These are phyloP conservation scores for Neonectria faginata DNA, from an alignment of 2,329 filamentous ascomycete genomes.

Conservation along the genomic window DNA sequence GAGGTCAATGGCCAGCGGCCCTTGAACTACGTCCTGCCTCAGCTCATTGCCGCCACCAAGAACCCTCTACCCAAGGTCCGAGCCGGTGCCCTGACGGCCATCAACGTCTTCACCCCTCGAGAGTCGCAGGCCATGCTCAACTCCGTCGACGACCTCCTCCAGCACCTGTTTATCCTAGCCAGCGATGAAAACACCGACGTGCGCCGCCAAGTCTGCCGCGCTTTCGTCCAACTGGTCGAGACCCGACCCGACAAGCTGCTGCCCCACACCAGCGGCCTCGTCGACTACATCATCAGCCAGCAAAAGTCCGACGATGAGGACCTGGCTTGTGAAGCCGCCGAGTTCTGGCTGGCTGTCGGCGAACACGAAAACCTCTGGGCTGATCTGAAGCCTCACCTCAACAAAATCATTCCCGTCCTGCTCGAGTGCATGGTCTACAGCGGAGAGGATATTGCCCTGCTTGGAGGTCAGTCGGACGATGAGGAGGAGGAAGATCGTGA, in stretches of 20 bases:
- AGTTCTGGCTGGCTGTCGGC: slow-evolving; percentile 96
- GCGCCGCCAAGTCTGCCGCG: slow-evolving; percentile 90
- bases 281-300: slow-evolving; percentile 92
- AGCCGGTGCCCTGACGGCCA: slow-evolving; percentile 80
- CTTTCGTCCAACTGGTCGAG: slow-evolving; percentile 92
- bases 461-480: slow-evolving; percentile 88
- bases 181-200: slow-evolving; percentile 84
- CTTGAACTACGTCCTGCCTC: slow-evolving; percentile 88
- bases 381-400: slow-evolving; percentile 80
- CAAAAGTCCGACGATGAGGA: slow-evolving; percentile 91
- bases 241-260: slow-evolving; percentile 89
- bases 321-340: slow-evolving; percentile 91
- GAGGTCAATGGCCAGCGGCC: slow-evolving; percentile 91
- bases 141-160: slow-evolving; percentile 83
- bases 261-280: slow-evolving; percentile 87
- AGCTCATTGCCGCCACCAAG: slow-evolving; percentile 87
- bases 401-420: slow-evolving; percentile 88
- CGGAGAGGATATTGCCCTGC: slow-evolving; percentile 87
- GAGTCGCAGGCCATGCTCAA: slow-evolving; percentile 85
- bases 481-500: slow-evolving; percentile 90
- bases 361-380: slow-evolving; percentile 86
- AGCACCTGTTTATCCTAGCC: slow-evolving; percentile 84
- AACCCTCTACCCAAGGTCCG: slow-evolving; percentile 82
- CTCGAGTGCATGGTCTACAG: slow-evolving; percentile 97
- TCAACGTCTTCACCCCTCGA: slow-evolving; percentile 92